phyloP scores from a whole-genome alignment of 2,329 filamentous ascomycete species.

The Penicillium sp. region DNA sequence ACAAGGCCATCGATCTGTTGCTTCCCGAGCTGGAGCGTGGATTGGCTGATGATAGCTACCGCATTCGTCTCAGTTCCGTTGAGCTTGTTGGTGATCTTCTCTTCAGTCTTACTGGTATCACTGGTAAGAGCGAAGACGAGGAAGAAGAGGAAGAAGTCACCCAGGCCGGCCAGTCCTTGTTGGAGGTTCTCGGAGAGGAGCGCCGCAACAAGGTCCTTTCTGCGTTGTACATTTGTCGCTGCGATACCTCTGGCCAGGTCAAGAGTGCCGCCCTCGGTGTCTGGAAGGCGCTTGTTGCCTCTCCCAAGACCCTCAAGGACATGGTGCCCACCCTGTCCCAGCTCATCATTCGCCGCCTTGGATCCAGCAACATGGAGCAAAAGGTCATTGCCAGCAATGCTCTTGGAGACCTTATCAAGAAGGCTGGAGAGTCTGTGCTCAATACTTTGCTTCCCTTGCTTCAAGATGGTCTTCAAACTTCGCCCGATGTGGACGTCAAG shows the following conservation, averaged over 20 bases:
- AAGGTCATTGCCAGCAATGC: constrained; percentile 98
- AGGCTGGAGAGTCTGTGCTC: constrained; percentile 91
- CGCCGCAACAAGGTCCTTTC: constrained; percentile 96
- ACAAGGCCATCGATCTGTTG: constrained; percentile 88
- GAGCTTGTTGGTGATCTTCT: constrained; percentile 94
- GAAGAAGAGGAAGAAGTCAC: constrained; percentile 75
- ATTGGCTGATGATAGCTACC: constrained; percentile 94
- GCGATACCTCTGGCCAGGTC: constrained; percentile 90
- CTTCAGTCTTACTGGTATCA: constrained; percentile 97
- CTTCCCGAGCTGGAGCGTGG: constrained; percentile 94
- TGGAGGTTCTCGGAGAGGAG: constrained; percentile 92
- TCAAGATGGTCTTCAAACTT: constrained; percentile 84
- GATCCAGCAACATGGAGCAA: constrained; percentile 96
- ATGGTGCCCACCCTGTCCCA: constrained; percentile 92
- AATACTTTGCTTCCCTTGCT: constrained; percentile 85
- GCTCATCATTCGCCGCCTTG: constrained; percentile 88
- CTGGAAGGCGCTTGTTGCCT: constrained; percentile 95
- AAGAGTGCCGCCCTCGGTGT: constrained; percentile 86
- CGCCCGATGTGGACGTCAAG: constrained; percentile 87
- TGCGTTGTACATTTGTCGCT: constrained; percentile 95
- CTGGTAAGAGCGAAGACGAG: constrained; percentile 74
- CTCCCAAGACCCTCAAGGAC: constrained; percentile 89
- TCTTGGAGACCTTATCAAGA: constrained; percentile 92
- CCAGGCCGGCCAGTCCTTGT: constrained; percentile 88
- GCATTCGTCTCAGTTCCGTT: constrained; percentile 96